These are phyloP conservation scores for Coccomyxa sp. DNA, from an alignment of 139 green algal species.

Conservation along the genomic window DNA sequence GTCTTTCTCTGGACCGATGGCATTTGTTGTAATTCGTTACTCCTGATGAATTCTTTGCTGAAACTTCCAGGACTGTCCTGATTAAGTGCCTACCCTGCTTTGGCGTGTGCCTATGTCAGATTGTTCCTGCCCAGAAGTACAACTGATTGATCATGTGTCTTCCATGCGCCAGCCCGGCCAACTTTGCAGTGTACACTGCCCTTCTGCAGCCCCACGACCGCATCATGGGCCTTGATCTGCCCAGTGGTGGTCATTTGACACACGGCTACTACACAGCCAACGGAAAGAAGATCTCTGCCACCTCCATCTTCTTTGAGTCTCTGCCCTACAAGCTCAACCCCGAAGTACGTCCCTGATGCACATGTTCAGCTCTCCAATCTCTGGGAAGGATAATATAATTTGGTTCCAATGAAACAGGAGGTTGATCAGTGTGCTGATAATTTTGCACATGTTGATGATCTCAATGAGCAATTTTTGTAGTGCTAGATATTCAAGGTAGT, in stretches of 20 bases:
- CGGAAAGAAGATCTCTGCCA: conserved; percentile 82
- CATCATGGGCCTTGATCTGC: conserved; percentile 88
- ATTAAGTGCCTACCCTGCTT: neutral
- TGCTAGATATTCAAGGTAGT: too few relatives aligned
- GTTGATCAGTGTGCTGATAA: neutral
- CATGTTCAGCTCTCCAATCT: neutral
- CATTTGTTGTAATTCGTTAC: neutral
- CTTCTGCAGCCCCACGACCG: conserved; percentile 78
- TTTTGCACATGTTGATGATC: too few relatives aligned
- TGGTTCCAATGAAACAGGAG: neutral
- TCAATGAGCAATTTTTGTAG: too few relatives aligned
- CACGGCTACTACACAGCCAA: conserved; percentile 88
- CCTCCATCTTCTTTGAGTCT: conserved; percentile 86
- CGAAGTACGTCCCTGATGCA: conserved; percentile 26
- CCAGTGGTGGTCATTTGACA: conserved; percentile 80
- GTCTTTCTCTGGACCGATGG: neutral
- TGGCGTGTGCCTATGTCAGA: neutral
- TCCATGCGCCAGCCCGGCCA: conserved; percentile 73
- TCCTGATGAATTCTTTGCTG: neutral
- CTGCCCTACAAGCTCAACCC: conserved; percentile 91
- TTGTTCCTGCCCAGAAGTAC: neutral
- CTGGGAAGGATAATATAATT: neutral
- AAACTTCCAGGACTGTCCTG: neutral
- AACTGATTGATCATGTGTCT: neutral
- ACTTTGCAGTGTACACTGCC: conserved; percentile 92